Conservation (phyloP, 192 early-diverging fungal species). For the Coemansia sp. region DNA sequence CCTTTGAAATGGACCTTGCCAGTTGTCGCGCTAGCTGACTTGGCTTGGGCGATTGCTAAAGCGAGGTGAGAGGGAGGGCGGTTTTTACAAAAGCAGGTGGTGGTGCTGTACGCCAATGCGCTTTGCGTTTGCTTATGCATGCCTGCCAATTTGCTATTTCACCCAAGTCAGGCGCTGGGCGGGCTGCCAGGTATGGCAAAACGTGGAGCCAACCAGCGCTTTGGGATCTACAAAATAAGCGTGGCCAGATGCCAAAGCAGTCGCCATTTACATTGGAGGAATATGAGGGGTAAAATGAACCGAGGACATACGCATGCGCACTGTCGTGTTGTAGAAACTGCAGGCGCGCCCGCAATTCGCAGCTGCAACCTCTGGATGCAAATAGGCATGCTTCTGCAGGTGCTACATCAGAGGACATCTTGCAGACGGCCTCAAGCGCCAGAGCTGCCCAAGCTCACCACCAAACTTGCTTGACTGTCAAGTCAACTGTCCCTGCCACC, state of each 20-base stretch:
- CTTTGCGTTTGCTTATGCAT: slow-evolving; percentile 7
- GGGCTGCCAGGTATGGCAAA: slow-evolving; percentile 4
- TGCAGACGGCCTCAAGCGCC: not conserved
- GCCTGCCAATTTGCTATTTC: slow-evolving; percentile 16
- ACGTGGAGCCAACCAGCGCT: slow-evolving; percentile 14
- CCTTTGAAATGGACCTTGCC: slow-evolving; percentile 1
- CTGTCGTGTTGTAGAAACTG: slow-evolving; percentile 8
- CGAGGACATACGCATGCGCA: not conserved
- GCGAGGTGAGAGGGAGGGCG: too few relatives aligned
- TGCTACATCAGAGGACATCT: slow-evolving; percentile 5
- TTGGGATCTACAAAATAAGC: slow-evolving; percentile 10
- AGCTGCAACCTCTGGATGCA: not conserved
- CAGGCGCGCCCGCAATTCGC: not conserved
- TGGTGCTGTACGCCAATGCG: slow-evolving; percentile 8
- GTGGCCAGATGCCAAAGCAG: slow-evolving; percentile 5
- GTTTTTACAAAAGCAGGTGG: slow-evolving; percentile 4
- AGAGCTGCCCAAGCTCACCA: too few relatives aligned
- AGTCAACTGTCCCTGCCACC: too few relatives aligned
- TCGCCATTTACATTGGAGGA: not conserved
- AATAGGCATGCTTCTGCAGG: slow-evolving; percentile 7
- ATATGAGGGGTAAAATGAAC: slow-evolving; percentile 4
- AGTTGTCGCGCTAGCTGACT: too few relatives aligned
- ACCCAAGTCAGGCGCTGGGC: slow-evolving; percentile 9
- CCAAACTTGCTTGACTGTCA: too few relatives aligned
- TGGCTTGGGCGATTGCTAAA: too few relatives aligned